A percentile compares a stretch with the other conserved stretches of the same genome.
Conservation (phyloP, 129 eudicot species). For the Flaveria trinervia region DNA sequence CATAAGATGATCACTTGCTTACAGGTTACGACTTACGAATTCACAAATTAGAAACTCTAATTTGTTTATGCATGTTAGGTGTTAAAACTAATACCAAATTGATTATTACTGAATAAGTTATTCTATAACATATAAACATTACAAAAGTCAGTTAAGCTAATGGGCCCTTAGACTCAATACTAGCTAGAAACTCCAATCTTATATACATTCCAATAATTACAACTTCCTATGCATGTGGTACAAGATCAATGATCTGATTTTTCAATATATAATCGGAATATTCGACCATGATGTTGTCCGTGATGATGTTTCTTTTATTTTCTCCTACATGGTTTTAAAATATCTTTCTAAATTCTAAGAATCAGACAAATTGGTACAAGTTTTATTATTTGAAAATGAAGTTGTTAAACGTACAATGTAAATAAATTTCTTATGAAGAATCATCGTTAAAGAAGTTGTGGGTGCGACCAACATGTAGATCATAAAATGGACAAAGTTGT, state of each 20-base stretch:
- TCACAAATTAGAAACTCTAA: neutral
- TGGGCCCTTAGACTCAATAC: no score
- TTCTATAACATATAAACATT: no score
- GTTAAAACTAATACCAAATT: no score
- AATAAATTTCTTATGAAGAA: neutral
- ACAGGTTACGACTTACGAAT: neutral
- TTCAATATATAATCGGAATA: neutral
- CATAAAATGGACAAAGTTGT: neutral
- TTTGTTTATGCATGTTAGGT: neutral
- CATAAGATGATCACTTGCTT: neutral
- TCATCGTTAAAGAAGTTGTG: neutral
- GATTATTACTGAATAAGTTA: no score
- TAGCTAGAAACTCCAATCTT: no score
- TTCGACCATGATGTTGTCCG: constrained; percentile 13
- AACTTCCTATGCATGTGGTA: constrained; percentile 6
- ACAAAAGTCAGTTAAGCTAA: no score
- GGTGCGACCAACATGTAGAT: neutral
- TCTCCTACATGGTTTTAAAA: constrained; percentile 14
- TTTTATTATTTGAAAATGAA: constrained; percentile 13
- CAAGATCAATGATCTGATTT: neutral
- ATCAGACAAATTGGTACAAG: neutral
- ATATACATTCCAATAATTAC: no score
- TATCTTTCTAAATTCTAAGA: neutral
- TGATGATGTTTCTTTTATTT: constrained; percentile 25
- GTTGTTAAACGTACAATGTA: constrained; percentile 17